Conservation (phyloP, 257 asterid genomes). For the Fraxinus excelsior region DNA sequence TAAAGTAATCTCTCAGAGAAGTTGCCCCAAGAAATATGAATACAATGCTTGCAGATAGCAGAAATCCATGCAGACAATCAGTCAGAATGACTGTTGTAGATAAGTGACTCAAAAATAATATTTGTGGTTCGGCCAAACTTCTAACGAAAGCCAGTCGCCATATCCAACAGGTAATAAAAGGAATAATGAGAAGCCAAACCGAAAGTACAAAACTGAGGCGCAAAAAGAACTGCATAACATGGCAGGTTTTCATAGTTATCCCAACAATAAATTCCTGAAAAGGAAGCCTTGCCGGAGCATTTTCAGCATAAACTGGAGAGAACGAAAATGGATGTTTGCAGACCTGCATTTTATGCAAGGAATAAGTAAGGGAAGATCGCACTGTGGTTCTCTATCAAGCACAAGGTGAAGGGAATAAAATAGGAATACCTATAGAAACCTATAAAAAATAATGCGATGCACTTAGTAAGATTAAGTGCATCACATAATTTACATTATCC, state of each 20-base stretch:
- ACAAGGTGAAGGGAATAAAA: background rate
- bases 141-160: slow-evolving; percentile 96
- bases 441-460: background rate
- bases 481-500: background rate
- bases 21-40: slow-evolving; percentile 98
- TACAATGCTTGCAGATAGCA: slow-evolving; percentile 95
- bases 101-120: slow-evolving; percentile 83
- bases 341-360: slow-evolving; percentile 52
- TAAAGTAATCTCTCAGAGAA: slow-evolving; percentile 91
- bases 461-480: too few relatives aligned
- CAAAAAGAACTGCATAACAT: slow-evolving; percentile 82
- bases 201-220: slow-evolving; percentile 94
- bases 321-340: slow-evolving; percentile 96
- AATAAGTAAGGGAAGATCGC: slow-evolving; percentile 10
- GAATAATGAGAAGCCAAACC: slow-evolving; percentile 96
- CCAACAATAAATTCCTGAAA: slow-evolving; percentile 87
- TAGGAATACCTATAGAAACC: slow-evolving; percentile 7
- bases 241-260: slow-evolving; percentile 90
- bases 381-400: background rate
- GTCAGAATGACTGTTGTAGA: slow-evolving; percentile 83
- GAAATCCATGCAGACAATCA: slow-evolving; percentile 96
- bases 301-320: slow-evolving; percentile 94
- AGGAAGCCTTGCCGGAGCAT: slow-evolving; percentile 94
- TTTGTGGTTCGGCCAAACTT: slow-evolving; percentile 87
- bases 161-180: slow-evolving; percentile 96